A percentile compares a stretch with the other conserved stretches of the same genome.
Evolutionary conservation across 768 basidiomycete genomes (phyloP).

Genomic region (Astraeus odoratus): DNA sequence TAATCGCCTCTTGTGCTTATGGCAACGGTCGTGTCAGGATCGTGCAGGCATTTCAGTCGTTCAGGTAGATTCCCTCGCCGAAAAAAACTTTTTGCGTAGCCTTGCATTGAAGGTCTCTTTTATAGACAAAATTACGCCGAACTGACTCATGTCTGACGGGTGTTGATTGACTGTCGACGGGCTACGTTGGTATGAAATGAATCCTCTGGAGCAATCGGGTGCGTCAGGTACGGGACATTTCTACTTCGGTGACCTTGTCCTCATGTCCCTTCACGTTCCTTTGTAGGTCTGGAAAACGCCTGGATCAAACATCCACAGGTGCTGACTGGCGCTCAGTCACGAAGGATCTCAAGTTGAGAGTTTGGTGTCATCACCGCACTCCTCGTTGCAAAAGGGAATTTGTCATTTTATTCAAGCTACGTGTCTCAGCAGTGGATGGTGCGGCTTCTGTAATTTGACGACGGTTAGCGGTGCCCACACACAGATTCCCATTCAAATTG

Average conservation of each 20-base stretch:
- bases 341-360: slow-evolving; percentile 21
- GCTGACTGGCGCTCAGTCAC: slow-evolving; percentile 24
- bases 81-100: neutral
- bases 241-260: slow-evolving; percentile 16
- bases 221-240: slow-evolving; percentile 19
- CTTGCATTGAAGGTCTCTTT: slow-evolving; percentile 1
- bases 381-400: slow-evolving; percentile 11
- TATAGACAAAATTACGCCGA: slow-evolving; percentile 22
- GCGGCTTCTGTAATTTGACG: slow-evolving; percentile 13
- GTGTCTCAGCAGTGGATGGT: slow-evolving; percentile 18
- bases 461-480: neutral
- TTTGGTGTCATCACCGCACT: slow-evolving; percentile 17
- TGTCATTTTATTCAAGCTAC: slow-evolving; percentile 11
- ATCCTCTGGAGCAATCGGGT: slow-evolving; percentile 30
- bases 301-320: slow-evolving; percentile 26
- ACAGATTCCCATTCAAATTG: slow-evolving; percentile 6
- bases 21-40: slow-evolving; percentile 18
- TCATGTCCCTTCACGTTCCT: slow-evolving; percentile 13
- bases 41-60: slow-evolving; percentile 23
- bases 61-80: slow-evolving; percentile 14
- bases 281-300: slow-evolving; percentile 29
- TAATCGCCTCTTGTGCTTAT: slow-evolving; percentile 23
- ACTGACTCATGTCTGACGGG: slow-evolving; percentile 8
- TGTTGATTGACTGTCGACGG: slow-evolving; percentile 7
- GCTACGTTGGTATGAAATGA: slow-evolving; percentile 32